Evolutionary conservation across 148 eudicot species (phyloP), one percentile per base, ranked within the genome.

Genomic region (Polygonum aviculare): DNA sequence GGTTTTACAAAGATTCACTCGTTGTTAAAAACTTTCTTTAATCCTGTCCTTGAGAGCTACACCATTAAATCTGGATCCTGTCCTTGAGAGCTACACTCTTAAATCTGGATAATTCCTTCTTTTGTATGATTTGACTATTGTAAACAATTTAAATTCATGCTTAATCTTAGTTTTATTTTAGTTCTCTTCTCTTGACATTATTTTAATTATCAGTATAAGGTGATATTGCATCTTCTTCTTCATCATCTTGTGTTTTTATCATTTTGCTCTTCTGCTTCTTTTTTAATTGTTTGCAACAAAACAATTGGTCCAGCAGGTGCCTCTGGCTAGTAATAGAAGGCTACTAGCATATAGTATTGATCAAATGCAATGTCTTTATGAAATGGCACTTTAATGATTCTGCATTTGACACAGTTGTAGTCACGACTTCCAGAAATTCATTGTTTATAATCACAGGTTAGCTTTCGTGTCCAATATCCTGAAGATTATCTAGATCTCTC

Each of bases 401-500:
- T 33, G 14, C 65, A 47, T 15, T 19, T 72, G 44, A 14, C 60
- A 40, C 26, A 44, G 38, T 63, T 77, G 40, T 74, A 51, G 40
- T 52, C n/a, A 75, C 70, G 73, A 47, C 60, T 63, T 48, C 44
- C 76, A 50, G 49, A 63, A 35, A 77, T 67, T 54, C 57, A 57
- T 77, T 70, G 65, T 79, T 83, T 62, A 40, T 22, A 57, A 21
- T 78, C 70, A 31, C 92, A 95, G 99, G 97, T 92, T 78, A 88
- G 97, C 81, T 91, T 87, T 77, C 95, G 88, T 81, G 96, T 95
- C 81, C 93, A 95, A 75, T 95, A 92, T 83, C 99, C 99, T 60
- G 85, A 79, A 80, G 97, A 93, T 76, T 91, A 89, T 83, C 84
- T 86, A 69, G 97, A 88, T 55, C 97, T 95, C 81, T 89, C 99